Evolutionary conservation across 2,329 filamentous ascomycete genomes (phyloP).

Genomic region (Elsinoe necatrix): DNA sequence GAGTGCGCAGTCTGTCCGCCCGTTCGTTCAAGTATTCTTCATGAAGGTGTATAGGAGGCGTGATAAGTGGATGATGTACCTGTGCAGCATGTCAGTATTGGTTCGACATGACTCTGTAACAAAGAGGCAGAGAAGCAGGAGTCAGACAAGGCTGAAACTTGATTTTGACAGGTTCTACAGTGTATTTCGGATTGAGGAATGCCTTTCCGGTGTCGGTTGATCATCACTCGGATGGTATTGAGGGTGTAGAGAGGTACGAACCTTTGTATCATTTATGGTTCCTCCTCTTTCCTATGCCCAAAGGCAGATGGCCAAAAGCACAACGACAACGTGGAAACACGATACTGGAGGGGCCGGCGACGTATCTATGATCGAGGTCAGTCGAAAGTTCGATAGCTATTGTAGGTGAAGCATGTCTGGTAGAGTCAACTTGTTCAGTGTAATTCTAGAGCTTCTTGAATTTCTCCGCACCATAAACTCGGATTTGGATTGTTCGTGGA

Average conservation of each 20-base stretch:
- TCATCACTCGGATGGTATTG: conserved; percentile 42
- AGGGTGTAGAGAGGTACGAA: not conserved
- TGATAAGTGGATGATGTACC: conserved; percentile 15
- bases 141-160: conserved; percentile 66
- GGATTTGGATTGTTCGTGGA: conserved; percentile 50
- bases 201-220: conserved; percentile 53
- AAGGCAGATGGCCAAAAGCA: not conserved
- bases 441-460: conserved; percentile 45
- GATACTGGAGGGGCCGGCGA: not conserved
- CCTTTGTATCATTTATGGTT: conserved; percentile 12
- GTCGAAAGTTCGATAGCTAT: not conserved
- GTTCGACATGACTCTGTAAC: not conserved
- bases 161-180: conserved; percentile 54
- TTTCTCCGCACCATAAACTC: conserved; percentile 45
- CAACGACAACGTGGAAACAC: no score
- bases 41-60: conserved; percentile 28
- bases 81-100: conserved; percentile 16
- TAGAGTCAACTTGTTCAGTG: conserved; percentile 35
- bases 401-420: not conserved
- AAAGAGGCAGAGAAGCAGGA: conserved; percentile 8
- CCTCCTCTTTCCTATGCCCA: conserved; percentile 6
- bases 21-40: conserved; percentile 60
- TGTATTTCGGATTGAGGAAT: conserved; percentile 58
- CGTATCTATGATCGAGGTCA: not conserved
- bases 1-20: conserved; percentile 57